Evolutionary conservation across 139 green algal species (phyloP).

Genomic region (Tetraselmis chui): DNA sequence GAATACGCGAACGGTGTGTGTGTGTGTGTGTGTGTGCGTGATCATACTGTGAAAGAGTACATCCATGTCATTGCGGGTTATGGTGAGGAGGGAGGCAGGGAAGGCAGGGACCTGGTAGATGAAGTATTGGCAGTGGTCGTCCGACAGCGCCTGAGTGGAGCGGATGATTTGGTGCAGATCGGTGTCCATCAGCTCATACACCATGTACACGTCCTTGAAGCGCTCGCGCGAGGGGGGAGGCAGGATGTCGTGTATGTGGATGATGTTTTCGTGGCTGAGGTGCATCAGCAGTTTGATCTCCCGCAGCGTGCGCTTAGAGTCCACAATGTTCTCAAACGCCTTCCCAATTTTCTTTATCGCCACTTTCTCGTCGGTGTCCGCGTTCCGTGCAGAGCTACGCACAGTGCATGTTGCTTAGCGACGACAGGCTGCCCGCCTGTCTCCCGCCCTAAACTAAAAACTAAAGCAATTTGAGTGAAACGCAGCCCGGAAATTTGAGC

Average conservation of each 20-base stretch:
- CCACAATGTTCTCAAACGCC: slow-evolving; percentile 47
- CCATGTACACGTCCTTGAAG: slow-evolving; percentile 53
- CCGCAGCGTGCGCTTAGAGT: slow-evolving; percentile 49
- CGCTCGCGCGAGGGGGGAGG: slow-evolving; percentile 15
- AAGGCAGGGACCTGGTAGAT: slow-evolving; percentile 23
- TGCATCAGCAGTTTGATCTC: slow-evolving; percentile 55
- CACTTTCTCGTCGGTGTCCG: slow-evolving; percentile 37
- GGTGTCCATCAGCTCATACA: slow-evolving; percentile 64
- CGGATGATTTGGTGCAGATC: slow-evolving; percentile 61
- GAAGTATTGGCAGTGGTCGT: slow-evolving; percentile 56
- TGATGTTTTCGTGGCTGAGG: slow-evolving; percentile 82
- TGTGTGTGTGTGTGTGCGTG: neutral
- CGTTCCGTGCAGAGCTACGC: slow-evolving; percentile 31
- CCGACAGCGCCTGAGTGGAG: slow-evolving; percentile 34
- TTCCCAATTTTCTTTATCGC: slow-evolving; percentile 60
- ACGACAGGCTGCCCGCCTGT: too few relatives aligned
- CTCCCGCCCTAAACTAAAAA: too few relatives aligned
- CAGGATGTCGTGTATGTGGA: slow-evolving; percentile 64
- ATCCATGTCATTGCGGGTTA: too few relatives aligned
- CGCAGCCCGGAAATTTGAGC: too few relatives aligned
- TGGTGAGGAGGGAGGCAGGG: neutral
- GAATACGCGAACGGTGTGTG: too few relatives aligned
- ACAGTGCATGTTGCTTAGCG: neutral
- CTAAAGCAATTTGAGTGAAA: too few relatives aligned
- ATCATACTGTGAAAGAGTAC: too few relatives aligned